Conservation (phyloP, 2,329 filamentous ascomycete genomes). For the Cladosporium sp. region DNA sequence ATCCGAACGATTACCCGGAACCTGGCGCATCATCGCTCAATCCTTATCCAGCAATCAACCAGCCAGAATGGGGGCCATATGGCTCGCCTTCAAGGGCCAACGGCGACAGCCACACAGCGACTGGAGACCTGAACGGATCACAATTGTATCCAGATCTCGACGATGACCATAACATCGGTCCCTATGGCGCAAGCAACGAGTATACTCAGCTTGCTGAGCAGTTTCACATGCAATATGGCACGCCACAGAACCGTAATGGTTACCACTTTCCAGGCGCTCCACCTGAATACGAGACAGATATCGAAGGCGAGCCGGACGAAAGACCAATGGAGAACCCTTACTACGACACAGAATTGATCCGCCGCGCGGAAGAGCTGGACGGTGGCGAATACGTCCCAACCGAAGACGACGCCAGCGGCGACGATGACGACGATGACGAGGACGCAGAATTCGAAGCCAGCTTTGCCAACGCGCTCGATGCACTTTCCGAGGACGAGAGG, state of each 20-base stretch:
- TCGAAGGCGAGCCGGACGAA: conserved; percentile 5
- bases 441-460: conserved; percentile 8
- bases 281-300: conserved; percentile 3
- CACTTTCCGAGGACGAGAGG: conserved; percentile 4
- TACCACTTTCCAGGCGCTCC: conserved; percentile 10
- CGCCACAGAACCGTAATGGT: neutral
- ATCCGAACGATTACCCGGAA: conserved; percentile 6
- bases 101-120: neutral
- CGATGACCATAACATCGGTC: neutral
- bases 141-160: conserved; percentile 7
- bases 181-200: conserved; percentile 8
- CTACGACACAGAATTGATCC: conserved; percentile 7
- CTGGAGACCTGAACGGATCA: neutral
- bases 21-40: neutral
- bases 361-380: neutral
- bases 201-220: conserved; percentile 13
- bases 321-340: conserved; percentile 7
- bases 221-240: conserved; percentile 14
- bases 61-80: conserved; percentile 5
- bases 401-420: neutral
- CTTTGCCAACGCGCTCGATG: neutral
- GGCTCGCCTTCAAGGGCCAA: neutral
- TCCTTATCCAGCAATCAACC: conserved; percentile 1
- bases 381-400: conserved; percentile 11
- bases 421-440: neutral